Base-by-base conservation (phyloP, 2,329 filamentous ascomycete genomes). In the Graphilbum fragrans region DNA sequence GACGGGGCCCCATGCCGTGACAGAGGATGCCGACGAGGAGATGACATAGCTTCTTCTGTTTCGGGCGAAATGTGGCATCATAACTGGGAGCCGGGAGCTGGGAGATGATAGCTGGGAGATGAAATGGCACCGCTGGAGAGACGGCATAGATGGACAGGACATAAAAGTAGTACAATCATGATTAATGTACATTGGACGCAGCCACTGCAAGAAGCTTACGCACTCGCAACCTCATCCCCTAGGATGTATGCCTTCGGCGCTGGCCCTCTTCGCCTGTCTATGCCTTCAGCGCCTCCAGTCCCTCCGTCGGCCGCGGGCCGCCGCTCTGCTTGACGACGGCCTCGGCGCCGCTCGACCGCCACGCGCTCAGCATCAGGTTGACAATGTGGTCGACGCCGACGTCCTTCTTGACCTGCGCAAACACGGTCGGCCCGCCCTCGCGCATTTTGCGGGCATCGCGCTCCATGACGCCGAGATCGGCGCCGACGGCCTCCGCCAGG, bases 321-420 rank as follows among this genome's bases (percentile, higher is more conserved):
- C 77, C 77, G 35, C 61, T 61, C 27, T 61, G 62, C 57, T 61
- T 70, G 47, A 66, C 65, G 41, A 69, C 67, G 49, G 70, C 69
- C 63, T 79, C 76, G 2, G 88, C 92, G 23, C 90, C 90, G 53
- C 85, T 92, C 11, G 80, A 80, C 68, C 80, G 90, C 92, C 92
- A 96, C 6, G 88, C 88, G 56, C 86, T 94, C 53, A 92, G 53
- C 39, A 98, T 85, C 62, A 96, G 61, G 50, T 85, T 83, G 16
- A 94, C 77, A 56, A 96, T 94, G 58, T 92, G 81, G 46, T 87
- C 75, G 8, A 96, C 77, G 2, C 79, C 86, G 46, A 87, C 81
- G 2, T 80, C 79, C 62, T 87, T 82, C 76, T 96, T 98, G n/a
- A 98, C 88, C 65, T 94, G 86, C 0, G 88, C 90, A 58, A 96